A percentile compares a stretch with the other conserved stretches of the same genome.
Conservation (phyloP, 2,329 filamentous ascomycete genomes). For the Harringtonia lauricola region DNA sequence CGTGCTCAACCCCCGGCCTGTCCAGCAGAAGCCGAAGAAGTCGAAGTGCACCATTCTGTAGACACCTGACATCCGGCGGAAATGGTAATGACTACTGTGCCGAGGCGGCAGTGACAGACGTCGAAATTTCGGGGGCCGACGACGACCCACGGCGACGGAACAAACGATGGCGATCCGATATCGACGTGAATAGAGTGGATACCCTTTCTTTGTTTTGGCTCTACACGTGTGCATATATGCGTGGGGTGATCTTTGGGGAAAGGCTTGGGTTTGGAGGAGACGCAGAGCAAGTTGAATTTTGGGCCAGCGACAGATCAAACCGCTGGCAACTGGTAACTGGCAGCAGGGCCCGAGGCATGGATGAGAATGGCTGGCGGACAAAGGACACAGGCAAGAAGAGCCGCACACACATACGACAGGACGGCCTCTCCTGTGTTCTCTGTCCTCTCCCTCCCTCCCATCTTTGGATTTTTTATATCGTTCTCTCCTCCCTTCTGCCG, state of each 20-base stretch:
- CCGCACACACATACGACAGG: neutral
- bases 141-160: too few species aligned
- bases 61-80: conserved; percentile 11
- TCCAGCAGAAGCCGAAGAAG: conserved; percentile 47
- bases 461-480: conserved; percentile 1
- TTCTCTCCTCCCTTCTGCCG: neutral
- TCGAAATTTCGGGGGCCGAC: neutral
- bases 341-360: neutral
- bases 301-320: neutral
- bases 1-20: conserved; percentile 58
- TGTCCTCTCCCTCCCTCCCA: neutral
- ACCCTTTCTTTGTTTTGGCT: conserved; percentile 11
- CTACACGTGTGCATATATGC: neutral
- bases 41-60: conserved; percentile 62
- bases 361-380: too few species aligned
- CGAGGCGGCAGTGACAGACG: neutral
- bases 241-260: neutral
- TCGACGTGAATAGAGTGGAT: conserved; percentile 12
- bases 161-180: neutral
- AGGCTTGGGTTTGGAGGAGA: neutral
- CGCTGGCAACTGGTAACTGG: neutral
- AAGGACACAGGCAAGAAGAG: neutral
- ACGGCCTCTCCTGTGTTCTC: neutral
- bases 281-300: neutral
- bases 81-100: neutral